A percentile compares a stretch with the other conserved stretches of the same genome.
Evolutionary conservation across 495 filamentous ascomycete species (phyloP).

Genomic region (Podospora tetraspora): DNA sequence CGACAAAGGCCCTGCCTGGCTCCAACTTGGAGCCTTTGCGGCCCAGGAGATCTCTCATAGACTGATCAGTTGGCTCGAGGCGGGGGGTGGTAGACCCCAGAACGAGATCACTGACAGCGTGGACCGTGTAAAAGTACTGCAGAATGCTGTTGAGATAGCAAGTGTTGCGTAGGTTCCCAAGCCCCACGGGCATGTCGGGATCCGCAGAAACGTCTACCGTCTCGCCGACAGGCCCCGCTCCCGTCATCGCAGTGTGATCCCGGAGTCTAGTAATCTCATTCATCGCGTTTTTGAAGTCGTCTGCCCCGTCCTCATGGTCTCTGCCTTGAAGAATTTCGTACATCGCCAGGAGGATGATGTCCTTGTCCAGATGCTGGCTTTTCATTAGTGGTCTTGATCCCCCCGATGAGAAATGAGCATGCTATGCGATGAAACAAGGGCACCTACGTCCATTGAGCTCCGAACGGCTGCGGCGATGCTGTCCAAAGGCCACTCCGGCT

Average conservation of each 20-base stretch:
- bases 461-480: slow-evolving; percentile 19
- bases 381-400: not conserved
- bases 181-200: slow-evolving; percentile 65
- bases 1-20: slow-evolving; percentile 40
- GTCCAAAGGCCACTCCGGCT: slow-evolving; percentile 19
- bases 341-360: slow-evolving; percentile 20
- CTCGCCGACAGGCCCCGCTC: not conserved
- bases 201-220: not conserved
- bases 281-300: not conserved
- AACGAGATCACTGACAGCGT: slow-evolving; percentile 74
- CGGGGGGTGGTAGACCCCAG: slow-evolving; percentile 59
- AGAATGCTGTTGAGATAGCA: slow-evolving; percentile 97
- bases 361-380: slow-evolving; percentile 6
- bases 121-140: slow-evolving; percentile 90
- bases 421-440: not conserved
- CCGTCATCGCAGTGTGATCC: too few relatives aligned
- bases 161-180: slow-evolving; percentile 92
- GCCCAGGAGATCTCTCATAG: slow-evolving; percentile 57
- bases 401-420: not conserved
- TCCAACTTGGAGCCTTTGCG: slow-evolving; percentile 41
- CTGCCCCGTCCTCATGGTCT: slow-evolving; percentile 1
- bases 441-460: slow-evolving; percentile 11
- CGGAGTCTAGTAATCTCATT: not conserved
- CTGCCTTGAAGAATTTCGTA: slow-evolving; percentile 8
- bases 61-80: slow-evolving; percentile 57